Percentiles rank a stretch among this genome's conserved stretches.
phyloP scores from a whole-genome alignment of 2,329 filamentous ascomycete species.

The Bipolaris gigantea region DNA sequence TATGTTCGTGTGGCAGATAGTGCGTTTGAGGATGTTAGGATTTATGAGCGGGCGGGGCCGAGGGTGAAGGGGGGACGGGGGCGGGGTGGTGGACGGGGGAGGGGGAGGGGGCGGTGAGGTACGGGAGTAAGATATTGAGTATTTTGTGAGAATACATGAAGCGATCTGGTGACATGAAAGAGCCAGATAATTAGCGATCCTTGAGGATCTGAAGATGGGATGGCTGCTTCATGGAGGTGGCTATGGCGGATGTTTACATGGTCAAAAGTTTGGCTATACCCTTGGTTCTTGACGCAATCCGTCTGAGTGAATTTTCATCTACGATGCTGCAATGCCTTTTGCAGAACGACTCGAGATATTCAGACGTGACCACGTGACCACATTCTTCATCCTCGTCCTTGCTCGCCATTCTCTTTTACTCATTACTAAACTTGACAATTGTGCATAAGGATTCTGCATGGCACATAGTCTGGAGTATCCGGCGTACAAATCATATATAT shows the following conservation, averaged over 20 bases:
- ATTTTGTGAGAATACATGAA: background rate
- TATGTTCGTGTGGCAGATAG: constrained; percentile 81
- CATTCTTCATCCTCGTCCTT: too few relatives aligned
- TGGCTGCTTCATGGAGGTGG: background rate
- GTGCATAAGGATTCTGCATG: background rate
- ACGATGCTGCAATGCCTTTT: background rate
- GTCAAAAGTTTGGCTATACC: background rate
- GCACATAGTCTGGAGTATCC: background rate
- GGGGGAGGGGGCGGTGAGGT: constrained; percentile 19
- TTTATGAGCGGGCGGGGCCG: constrained; percentile 58
- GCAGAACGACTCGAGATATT: too few relatives aligned
- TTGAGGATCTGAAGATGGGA: background rate
- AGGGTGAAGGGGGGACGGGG: constrained; percentile 44
- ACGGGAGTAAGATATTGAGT: background rate
- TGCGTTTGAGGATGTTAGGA: constrained; percentile 70
- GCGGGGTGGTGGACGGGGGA: constrained; percentile 48
- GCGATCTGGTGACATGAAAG: background rate
- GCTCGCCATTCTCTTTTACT: too few relatives aligned
- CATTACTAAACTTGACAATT: too few relatives aligned
- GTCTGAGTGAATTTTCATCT: background rate
- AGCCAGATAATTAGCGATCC: background rate
- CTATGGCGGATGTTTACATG: background rate
- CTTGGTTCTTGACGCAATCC: too few relatives aligned
- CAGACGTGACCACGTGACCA: too few relatives aligned
- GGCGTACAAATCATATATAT: background rate